Base-by-base conservation (phyloP, 306 rosid genomes). In the Geum urbanum region DNA sequence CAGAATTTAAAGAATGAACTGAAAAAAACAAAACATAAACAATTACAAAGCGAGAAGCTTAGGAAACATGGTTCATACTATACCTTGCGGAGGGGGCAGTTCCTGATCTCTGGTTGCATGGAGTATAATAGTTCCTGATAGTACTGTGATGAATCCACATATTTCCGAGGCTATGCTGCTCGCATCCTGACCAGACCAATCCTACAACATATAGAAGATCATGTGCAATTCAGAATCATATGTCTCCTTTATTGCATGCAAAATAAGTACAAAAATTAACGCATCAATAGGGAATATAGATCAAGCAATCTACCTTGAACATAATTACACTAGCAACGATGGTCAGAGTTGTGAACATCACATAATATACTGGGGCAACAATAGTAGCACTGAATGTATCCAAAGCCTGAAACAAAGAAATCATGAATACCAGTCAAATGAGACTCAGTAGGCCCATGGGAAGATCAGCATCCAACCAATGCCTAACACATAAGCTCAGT, bases 311-410 rank as follows among this genome's bases (percentile, higher is more conserved):
- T 81, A 86, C 97, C 91, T 91, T 89, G 76, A 89, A 91, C 97
- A 91, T 91, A 79, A 91, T 85, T 71, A 87, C 96, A 78, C 89
- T 91, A 68, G 96, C 97, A 72, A 84, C 79, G 41, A 91, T 87
- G 57, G 97, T 91, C 71, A 91, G 82, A 77, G 97, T 91, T 43
- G 97, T 91, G 82, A 91, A 91, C 97, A 91, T 89, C 45, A 85
- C 96, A 87, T 91, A 91, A 75, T 91, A 91, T 37, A 91, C 89
- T 3, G 97, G 97, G 70, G 97, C 87, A 77, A 91, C 92, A 72
- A 91, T 79, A 55, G 95, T 86, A 41, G 94, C 88, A 22, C 79
- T 86, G 80, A 91, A 91, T 72, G 94, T 87, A 83, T 91, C 97
- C 83, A 91, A 78, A 37, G 97, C 97, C 97, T 91, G 89, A 79